Conservation (phyloP, 371 early-diverging fungal genomes). For the Amoeboaphelidium protococcarum region DNA sequence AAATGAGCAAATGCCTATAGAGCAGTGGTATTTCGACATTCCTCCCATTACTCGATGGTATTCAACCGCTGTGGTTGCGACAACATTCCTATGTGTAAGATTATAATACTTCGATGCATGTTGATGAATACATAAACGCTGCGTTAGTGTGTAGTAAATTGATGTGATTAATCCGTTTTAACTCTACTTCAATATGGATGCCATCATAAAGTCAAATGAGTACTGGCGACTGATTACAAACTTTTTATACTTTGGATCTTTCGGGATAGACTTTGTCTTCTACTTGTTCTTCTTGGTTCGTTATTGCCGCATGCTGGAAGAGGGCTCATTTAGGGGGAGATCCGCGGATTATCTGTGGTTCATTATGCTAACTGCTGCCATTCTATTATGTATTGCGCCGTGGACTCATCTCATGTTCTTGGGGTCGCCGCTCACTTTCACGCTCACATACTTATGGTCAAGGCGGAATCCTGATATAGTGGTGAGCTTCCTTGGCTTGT, state of each 20-base stretch:
- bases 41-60: conserved; percentile 63
- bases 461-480: conserved; percentile 59
- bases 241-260: conserved; percentile 66
- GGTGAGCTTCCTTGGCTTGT: conserved; percentile 60
- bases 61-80: conserved; percentile 38
- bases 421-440: conserved; percentile 50
- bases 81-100: conserved; percentile 49
- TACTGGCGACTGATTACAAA: conserved; percentile 75
- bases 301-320: conserved; percentile 76
- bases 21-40: conserved; percentile 73
- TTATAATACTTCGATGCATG: background rate
- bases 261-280: conserved; percentile 67
- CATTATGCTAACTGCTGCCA: conserved; percentile 33
- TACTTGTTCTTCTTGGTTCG: conserved; percentile 80
- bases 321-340: conserved; percentile 62
- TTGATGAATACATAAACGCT: conserved; percentile 13
- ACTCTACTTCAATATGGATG: conserved; percentile 43
- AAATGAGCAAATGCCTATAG: conserved; percentile 24
- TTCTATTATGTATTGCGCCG: conserved; percentile 25
- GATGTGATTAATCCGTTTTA: conserved; percentile 39
- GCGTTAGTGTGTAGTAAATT: conserved; percentile 11
- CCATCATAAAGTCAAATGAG: conserved; percentile 13
- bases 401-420: conserved; percentile 22
- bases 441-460: conserved; percentile 84
- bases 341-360: conserved; percentile 74